These are phyloP conservation scores for Trypanosoma grayi DNA, from an alignment of 208 protist genomes.

Conservation along the genomic window DNA sequence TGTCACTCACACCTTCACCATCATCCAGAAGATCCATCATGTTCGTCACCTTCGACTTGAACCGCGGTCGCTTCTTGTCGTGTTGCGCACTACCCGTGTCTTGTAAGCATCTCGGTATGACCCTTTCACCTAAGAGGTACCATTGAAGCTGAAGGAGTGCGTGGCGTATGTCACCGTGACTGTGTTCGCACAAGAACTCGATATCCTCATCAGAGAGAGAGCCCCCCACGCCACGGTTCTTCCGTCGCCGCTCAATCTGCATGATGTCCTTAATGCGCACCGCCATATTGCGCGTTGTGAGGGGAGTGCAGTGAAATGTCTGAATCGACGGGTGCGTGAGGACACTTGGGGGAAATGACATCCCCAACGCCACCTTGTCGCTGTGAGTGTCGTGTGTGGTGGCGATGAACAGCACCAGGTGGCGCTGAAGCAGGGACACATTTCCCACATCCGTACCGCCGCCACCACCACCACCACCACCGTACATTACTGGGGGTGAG, in stretches of 20 bases:
- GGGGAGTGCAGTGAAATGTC: slow-evolving; percentile 73
- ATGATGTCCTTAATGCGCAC: slow-evolving; percentile 48
- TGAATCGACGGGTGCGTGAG: slow-evolving; percentile 42
- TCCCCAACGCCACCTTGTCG: slow-evolving; percentile 59
- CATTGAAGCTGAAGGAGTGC: slow-evolving; percentile 77
- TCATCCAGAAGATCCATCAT: slow-evolving; percentile 34
- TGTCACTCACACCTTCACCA: neutral
- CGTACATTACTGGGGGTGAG: neutral
- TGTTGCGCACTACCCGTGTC: too few species aligned
- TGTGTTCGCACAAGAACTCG: slow-evolving; percentile 37
- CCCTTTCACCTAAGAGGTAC: slow-evolving; percentile 19
- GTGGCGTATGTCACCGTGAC: slow-evolving; percentile 82
- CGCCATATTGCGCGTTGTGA: slow-evolving; percentile 67
- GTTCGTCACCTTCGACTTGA: neutral
- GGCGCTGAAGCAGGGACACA: slow-evolving; percentile 27
- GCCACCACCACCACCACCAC: slow-evolving; percentile 9
- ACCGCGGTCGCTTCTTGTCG: neutral
- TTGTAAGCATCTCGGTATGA: too few species aligned
- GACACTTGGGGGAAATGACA: slow-evolving; percentile 39
- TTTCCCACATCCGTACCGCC: neutral
- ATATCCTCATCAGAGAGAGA: slow-evolving; percentile 31
- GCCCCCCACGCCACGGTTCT: neutral
- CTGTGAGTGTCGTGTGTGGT: slow-evolving; percentile 87
- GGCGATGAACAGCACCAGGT: slow-evolving; percentile 72
- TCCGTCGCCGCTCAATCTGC: slow-evolving; percentile 19